phyloP scores from a whole-genome alignment of 148 eudicot species.

The Rheum nobile region DNA sequence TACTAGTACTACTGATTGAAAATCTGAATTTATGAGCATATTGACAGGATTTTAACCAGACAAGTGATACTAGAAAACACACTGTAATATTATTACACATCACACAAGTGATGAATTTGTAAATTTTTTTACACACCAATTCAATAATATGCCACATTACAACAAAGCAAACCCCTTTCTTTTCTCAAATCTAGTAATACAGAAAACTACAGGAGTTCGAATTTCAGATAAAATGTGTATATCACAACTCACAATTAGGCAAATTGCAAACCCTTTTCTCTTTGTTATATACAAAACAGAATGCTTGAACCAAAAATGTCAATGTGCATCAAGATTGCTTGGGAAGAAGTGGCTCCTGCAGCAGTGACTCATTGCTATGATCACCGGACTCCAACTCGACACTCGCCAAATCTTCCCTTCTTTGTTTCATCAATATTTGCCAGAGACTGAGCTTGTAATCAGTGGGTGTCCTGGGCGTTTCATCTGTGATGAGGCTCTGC shows the following conservation, averaged over 20 bases:
- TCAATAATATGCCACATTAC: neutral
- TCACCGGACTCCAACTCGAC: conserved; percentile 59
- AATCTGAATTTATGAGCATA: too few relatives aligned
- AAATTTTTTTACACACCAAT: neutral
- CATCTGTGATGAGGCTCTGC: conserved; percentile 24
- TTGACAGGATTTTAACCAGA: too few relatives aligned
- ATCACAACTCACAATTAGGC: neutral
- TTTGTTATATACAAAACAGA: neutral
- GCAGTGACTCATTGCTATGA: conserved; percentile 18
- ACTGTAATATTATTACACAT: neutral
- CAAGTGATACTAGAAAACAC: too few relatives aligned
- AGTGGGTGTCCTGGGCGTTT: neutral
- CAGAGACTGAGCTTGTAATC: conserved; percentile 25
- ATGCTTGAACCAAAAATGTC: neutral
- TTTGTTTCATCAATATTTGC: conserved; percentile 31
- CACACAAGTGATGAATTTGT: neutral
- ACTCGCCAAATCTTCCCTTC: conserved; percentile 26
- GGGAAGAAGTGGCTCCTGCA: conserved; percentile 67
- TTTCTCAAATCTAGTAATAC: neutral
- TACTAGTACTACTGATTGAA: too few relatives aligned
- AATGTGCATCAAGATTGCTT: conserved; percentile 13
- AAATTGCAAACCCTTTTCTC: neutral
- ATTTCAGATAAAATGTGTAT: neutral
- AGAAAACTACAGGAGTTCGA: neutral
- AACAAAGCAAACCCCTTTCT: neutral